Evolutionary conservation across 1,284 basidiomycete genomes (phyloP).

Genomic region (Fistulinella staudtii): DNA sequence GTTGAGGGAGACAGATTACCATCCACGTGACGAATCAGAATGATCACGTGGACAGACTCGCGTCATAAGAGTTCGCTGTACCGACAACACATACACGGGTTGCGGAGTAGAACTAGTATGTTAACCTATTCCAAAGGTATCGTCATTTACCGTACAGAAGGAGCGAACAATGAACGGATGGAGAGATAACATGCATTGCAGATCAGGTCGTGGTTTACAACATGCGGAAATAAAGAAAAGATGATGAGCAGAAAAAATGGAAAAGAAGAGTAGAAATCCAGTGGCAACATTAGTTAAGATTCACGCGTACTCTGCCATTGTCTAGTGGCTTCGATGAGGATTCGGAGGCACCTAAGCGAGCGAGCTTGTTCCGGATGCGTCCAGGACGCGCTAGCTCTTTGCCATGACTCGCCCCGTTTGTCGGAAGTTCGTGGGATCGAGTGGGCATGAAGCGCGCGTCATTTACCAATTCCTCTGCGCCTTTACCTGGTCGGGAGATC

Average conservation of each 20-base stretch:
- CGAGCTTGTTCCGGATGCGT: slow-evolving; percentile 30
- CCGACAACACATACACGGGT: too few species aligned
- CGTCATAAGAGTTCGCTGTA: too few species aligned
- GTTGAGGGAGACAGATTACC: slow-evolving; percentile 8
- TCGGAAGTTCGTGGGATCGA: slow-evolving; percentile 27
- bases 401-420: slow-evolving; percentile 20
- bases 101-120: too few species aligned
- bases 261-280: slow-evolving; percentile 11
- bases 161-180: slow-evolving; percentile 8
- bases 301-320: slow-evolving; percentile 35
- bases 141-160: neutral
- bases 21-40: slow-evolving; percentile 25
- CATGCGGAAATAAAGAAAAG: slow-evolving; percentile 22
- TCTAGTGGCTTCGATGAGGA: slow-evolving; percentile 31
- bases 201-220: slow-evolving; percentile 27
- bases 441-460: slow-evolving; percentile 24
- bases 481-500: slow-evolving; percentile 30
- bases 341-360: slow-evolving; percentile 28
- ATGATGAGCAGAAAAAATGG: neutral
- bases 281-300: slow-evolving; percentile 28
- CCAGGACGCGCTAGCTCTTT: slow-evolving; percentile 23
- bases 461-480: slow-evolving; percentile 27
- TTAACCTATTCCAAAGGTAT: too few species aligned
- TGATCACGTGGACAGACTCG: slow-evolving; percentile 26
- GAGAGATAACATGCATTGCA: slow-evolving; percentile 25